Conservation (phyloP, 345 rosid genomes). For the Dipteronia sinensis region DNA sequence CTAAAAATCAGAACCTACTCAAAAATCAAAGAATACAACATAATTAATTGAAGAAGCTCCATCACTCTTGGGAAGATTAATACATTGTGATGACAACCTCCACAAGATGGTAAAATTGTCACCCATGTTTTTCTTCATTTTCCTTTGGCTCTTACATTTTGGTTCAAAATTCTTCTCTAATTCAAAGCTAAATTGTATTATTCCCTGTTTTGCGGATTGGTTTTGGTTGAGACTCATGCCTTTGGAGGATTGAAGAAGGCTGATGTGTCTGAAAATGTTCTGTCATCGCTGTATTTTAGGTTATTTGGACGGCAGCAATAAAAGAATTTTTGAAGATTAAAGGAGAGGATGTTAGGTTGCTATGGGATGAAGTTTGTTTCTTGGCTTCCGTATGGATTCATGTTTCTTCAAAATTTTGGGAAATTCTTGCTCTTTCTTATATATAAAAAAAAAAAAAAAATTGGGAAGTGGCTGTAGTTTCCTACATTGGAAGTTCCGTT, state of each 20-base stretch:
- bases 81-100: not conserved
- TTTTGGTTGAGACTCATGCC: not conserved
- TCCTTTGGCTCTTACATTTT: not conserved
- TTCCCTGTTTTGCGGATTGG: not conserved
- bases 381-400: not conserved
- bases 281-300: not conserved
- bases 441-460: not conserved
- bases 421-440: not conserved
- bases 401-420: not conserved
- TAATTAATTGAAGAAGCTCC: not conserved
- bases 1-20: not conserved
- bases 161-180: not conserved
- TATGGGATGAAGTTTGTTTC: not conserved
- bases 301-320: not conserved
- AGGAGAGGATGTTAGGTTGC: not conserved
- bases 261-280: not conserved
- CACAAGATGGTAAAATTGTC: not conserved
- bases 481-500: not conserved
- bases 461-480: not conserved
- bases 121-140: not conserved
- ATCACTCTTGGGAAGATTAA: not conserved
- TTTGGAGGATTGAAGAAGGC: slow-evolving; percentile 1
- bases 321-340: not conserved
- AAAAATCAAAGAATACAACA: not conserved
- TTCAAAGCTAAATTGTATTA: not conserved